These are phyloP conservation scores for Thelonectria discophora DNA, from an alignment of 2,329 filamentous ascomycete genomes.

Conservation along the genomic window DNA sequence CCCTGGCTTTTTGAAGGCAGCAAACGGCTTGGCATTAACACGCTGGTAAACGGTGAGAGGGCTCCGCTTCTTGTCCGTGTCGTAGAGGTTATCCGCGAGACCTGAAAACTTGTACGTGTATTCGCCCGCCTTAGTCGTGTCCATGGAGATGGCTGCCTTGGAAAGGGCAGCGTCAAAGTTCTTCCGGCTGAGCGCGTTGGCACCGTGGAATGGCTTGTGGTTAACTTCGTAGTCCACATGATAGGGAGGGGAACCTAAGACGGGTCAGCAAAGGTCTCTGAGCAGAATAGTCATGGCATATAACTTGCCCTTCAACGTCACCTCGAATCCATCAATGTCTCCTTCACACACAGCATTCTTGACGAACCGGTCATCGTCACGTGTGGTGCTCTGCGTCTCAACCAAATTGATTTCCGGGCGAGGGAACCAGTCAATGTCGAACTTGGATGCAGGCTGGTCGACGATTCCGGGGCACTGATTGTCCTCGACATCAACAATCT, in stretches of 20 bases:
- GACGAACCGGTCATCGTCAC: slow-evolving; percentile 63
- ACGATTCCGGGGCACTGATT: slow-evolving; percentile 83
- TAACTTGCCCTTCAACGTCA: slow-evolving; percentile 76
- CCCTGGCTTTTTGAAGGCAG: slow-evolving; percentile 83
- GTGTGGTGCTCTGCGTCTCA: slow-evolving; percentile 68
- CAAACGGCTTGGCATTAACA: slow-evolving; percentile 84
- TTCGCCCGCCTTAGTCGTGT: slow-evolving; percentile 81
- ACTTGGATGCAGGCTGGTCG: slow-evolving; percentile 76
- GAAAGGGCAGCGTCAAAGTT: slow-evolving; percentile 80
- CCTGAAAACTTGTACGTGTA: slow-evolving; percentile 89
- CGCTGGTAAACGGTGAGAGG: slow-evolving; percentile 80
- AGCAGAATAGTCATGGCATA: not conserved
- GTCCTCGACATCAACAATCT: slow-evolving; percentile 81
- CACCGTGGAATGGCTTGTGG: slow-evolving; percentile 73
- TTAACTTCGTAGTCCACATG: slow-evolving; percentile 83
- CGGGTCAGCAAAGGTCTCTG: slow-evolving; percentile 42
- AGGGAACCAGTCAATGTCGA: slow-evolving; percentile 86
- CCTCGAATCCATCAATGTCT: slow-evolving; percentile 87
- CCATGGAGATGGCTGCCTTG: slow-evolving; percentile 82
- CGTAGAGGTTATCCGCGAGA: slow-evolving; percentile 87
- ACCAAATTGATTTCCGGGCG: slow-evolving; percentile 76
- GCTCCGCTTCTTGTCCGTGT: slow-evolving; percentile 72
- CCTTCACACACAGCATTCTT: slow-evolving; percentile 93
- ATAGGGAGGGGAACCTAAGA: slow-evolving; percentile 78
- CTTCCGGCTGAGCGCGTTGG: slow-evolving; percentile 71